A percentile compares a stretch with the other conserved stretches of the same genome.
phyloP scores from a whole-genome alignment of 2,329 filamentous ascomycete genomes.

The Alternaria sp. region DNA sequence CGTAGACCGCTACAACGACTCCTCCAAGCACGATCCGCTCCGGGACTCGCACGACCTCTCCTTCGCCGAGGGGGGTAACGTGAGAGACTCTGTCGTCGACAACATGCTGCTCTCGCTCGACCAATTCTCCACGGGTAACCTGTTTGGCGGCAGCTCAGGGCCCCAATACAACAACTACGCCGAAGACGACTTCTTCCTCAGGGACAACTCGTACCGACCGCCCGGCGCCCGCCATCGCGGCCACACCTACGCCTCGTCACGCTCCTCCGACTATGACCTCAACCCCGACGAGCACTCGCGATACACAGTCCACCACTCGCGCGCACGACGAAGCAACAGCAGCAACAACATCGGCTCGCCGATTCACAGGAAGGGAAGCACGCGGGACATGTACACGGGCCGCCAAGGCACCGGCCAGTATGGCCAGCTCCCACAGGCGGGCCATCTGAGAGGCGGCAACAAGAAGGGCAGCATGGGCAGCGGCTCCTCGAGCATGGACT shows the following conservation, averaged over 20 bases:
- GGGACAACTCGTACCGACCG: conserved; percentile 40
- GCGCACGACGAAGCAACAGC: conserved; percentile 78
- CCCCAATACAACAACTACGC: conserved; percentile 48
- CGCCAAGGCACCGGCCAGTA: conserved; percentile 32
- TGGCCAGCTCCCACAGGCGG: conserved; percentile 36
- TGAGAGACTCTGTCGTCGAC: conserved; percentile 86
- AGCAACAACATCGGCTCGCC: conserved; percentile 67
- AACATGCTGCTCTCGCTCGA: conserved; percentile 96
- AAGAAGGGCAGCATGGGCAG: conserved; percentile 75
- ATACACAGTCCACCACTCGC: conserved; percentile 50
- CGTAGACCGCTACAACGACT: conserved; percentile 32
- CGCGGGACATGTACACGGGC: conserved; percentile 41
- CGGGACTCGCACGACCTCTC: conserved; percentile 84
- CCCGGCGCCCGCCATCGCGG: conserved; percentile 57
- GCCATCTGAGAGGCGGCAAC: conserved; percentile 53
- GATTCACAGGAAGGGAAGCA: conserved; percentile 38
- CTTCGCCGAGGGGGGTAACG: conserved; percentile 71
- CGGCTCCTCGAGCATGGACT: conserved; percentile 69
- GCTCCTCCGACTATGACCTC: conserved; percentile 63
- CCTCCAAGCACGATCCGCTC: conserved; percentile 24
- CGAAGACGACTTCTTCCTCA: conserved; percentile 48
- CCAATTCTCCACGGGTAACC: conserved; percentile 55
- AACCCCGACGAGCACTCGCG: conserved; percentile 47
- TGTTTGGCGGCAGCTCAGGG: conserved; percentile 22
- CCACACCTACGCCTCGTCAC: conserved; percentile 66